phyloP scores from a whole-genome alignment of 2,329 filamentous ascomycete genomes.

The Monilinia polystroma region DNA sequence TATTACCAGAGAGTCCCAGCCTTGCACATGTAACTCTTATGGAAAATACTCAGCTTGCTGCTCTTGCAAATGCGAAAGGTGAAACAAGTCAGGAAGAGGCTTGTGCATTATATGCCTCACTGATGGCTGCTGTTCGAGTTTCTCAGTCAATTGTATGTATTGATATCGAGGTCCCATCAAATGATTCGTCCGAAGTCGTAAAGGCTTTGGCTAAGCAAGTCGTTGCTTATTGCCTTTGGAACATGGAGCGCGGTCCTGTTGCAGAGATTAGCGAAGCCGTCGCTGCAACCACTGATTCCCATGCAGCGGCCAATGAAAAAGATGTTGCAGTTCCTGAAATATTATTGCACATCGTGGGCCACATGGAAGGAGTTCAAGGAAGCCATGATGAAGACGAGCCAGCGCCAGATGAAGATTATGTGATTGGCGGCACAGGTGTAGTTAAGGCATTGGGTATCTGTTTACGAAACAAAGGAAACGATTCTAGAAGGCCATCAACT shows the following conservation, averaged over 20 bases:
- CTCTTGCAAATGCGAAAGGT: constrained; percentile 71
- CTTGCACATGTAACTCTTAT: constrained; percentile 85
- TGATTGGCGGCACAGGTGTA: constrained; percentile 91
- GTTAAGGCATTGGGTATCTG: constrained; percentile 93
- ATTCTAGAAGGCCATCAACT: constrained; percentile 49
- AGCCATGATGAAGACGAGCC: constrained; percentile 62
- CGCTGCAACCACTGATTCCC: constrained; percentile 38
- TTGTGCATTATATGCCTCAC: constrained; percentile 86
- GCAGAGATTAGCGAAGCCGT: constrained; percentile 55
- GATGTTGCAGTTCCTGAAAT: constrained; percentile 74
- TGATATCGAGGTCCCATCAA: constrained; percentile 83
- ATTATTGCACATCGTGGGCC: constrained; percentile 80
- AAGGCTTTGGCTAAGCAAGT: constrained; percentile 91
- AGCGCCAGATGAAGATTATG: constrained; percentile 88
- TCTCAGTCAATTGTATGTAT: constrained; percentile 83
- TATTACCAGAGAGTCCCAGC: constrained; percentile 77
- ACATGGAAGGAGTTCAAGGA: constrained; percentile 51
- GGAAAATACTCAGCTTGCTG: constrained; percentile 72
- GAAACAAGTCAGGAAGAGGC: constrained; percentile 87
- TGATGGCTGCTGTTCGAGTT: constrained; percentile 82
- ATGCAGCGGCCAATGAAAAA: constrained; percentile 44
- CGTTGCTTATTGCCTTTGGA: constrained; percentile 89
- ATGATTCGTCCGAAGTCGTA: constrained; percentile 83
- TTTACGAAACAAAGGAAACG: constrained; percentile 73
- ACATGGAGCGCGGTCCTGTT: constrained; percentile 78